Conservation (phyloP, 805 yeast genomes). For the Cyberlindnera amylophila region DNA sequence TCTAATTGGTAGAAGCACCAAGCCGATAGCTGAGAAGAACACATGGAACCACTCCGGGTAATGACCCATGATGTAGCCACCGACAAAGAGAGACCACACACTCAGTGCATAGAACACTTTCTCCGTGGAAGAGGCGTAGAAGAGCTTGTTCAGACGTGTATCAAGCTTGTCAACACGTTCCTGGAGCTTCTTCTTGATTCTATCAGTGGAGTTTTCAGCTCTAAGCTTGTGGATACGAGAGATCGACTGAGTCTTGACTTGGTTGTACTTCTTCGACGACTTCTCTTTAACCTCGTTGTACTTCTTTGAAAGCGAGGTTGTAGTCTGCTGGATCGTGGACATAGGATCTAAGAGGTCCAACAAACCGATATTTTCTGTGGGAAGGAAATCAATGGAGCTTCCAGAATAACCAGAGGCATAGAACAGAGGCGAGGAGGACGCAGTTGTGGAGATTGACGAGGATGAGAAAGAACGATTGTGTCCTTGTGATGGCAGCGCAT, state of each 20-base stretch:
- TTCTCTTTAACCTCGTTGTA: too few species aligned
- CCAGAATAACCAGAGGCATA: constrained; percentile 18
- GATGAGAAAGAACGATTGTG: constrained; percentile 20
- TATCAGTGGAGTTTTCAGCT: constrained; percentile 22
- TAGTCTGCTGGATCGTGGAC: constrained; percentile 19
- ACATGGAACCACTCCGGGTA: constrained; percentile 75
- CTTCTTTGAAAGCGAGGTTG: constrained; percentile 22
- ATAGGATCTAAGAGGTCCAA: constrained; percentile 30
- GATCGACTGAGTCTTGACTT: constrained; percentile 25
- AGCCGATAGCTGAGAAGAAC: constrained; percentile 60
- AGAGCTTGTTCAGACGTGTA: constrained; percentile 32
- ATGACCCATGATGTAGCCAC: constrained; percentile 75
- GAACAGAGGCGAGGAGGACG: constrained; percentile 25
- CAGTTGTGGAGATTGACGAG: constrained; percentile 18
- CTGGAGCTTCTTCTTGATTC: constrained; percentile 22
- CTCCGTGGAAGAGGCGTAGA: constrained; percentile 54
- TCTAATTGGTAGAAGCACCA: constrained; percentile 76
- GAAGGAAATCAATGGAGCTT: constrained; percentile 20
- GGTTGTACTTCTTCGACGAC: constrained; percentile 23
- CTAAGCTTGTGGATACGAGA: constrained; percentile 20
- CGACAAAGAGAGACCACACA: constrained; percentile 58
- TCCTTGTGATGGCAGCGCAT: too few species aligned
- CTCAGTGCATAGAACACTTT: constrained; percentile 79
- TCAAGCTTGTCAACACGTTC: constrained; percentile 37
- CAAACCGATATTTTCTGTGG: constrained; percentile 26